Base-by-base conservation (phyloP, 73 alveolate genomes). In the Effrenium voratum region DNA sequence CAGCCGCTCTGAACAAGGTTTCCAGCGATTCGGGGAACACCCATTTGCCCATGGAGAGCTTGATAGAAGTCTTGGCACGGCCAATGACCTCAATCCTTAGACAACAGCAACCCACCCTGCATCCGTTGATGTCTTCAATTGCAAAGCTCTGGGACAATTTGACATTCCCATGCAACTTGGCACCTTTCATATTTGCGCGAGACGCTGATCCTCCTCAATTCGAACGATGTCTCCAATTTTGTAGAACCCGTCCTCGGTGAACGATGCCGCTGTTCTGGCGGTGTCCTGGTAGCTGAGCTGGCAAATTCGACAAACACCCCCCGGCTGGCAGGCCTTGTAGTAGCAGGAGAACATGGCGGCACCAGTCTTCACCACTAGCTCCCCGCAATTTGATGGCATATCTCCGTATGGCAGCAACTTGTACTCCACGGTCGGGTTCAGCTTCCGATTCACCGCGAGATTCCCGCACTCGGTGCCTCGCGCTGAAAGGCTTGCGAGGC, bases 381-480 rank as follows among this genome's bases (percentile, higher is more conserved):
- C 82, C 49, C 82, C 82, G 49, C 82, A 34, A 47, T 32, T 32
- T 5, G 45, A 28, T 47, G 15, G 49, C 82, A 72, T n/a, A 34
- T 72, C 82, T 36, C 28, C 82, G 34, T 38, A 72, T 26, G 82
- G 49, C 34, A 34, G 82, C 82, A 72, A 44, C 82, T 72, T 72
- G 82, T 34, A 72, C 82, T 72, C 82, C 30, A 72, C 26, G 49
- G 30, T 47, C 82, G 13, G n/a, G 82, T 8, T 72, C 30, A 72
- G n/a, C 82, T 36, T 72, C 26, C 82, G 82, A 34, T 72, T 72
- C 49, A 72, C 82, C 46, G 82, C 82, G 82, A 72, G n/a, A 47
- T 72, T 72, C 0, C 82, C 82, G 13, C 82, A 72, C 49, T 72
- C 82, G 26, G 82, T 72, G 82, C 82, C 82, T 72, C 49, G 10